Percentiles rank a stretch among this genome's conserved stretches.
Evolutionary conservation across 441 rosid genomes (phyloP).

Genomic region (Capsella rubella): DNA sequence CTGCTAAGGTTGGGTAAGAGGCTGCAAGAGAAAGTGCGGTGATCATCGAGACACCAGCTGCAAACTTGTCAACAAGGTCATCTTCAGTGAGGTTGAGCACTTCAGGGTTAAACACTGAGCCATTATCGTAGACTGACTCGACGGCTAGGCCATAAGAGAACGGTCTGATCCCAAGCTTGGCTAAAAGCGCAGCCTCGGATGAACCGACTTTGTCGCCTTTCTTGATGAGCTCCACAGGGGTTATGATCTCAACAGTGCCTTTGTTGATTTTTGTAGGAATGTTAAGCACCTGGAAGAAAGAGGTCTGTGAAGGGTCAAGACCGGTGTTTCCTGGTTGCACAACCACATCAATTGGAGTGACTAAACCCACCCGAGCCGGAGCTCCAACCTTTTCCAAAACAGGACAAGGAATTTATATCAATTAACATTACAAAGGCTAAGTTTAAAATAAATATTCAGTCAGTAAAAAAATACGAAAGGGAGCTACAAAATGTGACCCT

Average conservation of each 20-base stretch:
- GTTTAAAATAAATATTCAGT: background rate
- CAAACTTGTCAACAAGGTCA: constrained; percentile 78
- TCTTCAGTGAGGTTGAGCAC: constrained; percentile 80
- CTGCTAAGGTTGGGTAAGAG: constrained; percentile 88
- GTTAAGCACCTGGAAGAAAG: constrained; percentile 96
- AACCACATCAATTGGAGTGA: constrained; percentile 93
- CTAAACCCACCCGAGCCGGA: constrained; percentile 97
- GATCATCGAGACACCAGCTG: constrained; percentile 74
- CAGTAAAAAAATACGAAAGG: background rate
- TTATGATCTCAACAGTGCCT: constrained; percentile 74
- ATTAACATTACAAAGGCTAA: background rate
- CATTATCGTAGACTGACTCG: constrained; percentile 71
- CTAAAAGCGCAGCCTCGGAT: constrained; percentile 84
- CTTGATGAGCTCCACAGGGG: constrained; percentile 67
- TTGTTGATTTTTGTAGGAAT: constrained; percentile 98
- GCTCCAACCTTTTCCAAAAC: constrained; percentile 78
- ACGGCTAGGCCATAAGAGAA: constrained; percentile 89
- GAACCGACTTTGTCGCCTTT: constrained; percentile 94
- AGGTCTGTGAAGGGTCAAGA: constrained; percentile 96
- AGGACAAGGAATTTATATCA: constrained; percentile 2
- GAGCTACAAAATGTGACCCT: background rate
- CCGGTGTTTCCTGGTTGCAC: constrained; percentile 98
- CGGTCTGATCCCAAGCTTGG: constrained; percentile 86
- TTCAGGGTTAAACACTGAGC: constrained; percentile 76
- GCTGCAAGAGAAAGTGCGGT: constrained; percentile 72